Conservation (phyloP, 140 eudicot genomes). For the Eryngium alpinum region DNA sequence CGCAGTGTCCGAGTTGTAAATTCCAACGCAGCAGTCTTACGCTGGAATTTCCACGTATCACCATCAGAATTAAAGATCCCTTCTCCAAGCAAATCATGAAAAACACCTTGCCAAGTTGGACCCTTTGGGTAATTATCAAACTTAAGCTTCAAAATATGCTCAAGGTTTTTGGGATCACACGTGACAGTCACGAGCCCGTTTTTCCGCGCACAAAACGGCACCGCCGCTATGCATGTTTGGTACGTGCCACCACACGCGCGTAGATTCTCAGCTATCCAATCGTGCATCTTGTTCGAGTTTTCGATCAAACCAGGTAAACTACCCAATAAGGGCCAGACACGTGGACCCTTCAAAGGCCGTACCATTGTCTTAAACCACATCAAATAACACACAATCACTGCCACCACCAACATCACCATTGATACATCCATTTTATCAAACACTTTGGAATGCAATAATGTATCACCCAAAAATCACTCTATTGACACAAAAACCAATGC, state of each 20-base stretch:
- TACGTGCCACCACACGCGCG: constrained; percentile 90
- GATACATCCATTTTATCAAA: constrained; percentile 45
- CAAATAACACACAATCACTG: constrained; percentile 37
- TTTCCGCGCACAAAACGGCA: constrained; percentile 75
- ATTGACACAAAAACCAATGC: not conserved
- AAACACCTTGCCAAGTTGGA: constrained; percentile 95
- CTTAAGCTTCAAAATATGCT: constrained; percentile 66
- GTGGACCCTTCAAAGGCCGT: constrained; percentile 62
- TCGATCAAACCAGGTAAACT: constrained; percentile 79
- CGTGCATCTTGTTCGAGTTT: constrained; percentile 78
- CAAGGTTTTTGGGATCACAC: constrained; percentile 82
- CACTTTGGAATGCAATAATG: not conserved
- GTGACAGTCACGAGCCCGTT: constrained; percentile 97
- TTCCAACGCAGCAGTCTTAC: constrained; percentile 94
- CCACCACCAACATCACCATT: constrained; percentile 36
- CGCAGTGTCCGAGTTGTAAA: constrained; percentile 88
- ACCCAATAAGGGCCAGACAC: constrained; percentile 79
- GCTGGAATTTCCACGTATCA: constrained; percentile 97
- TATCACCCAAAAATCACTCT: no score
- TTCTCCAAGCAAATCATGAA: constrained; percentile 77
- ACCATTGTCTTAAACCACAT: constrained; percentile 63
- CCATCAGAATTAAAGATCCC: constrained; percentile 94
- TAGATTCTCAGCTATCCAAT: constrained; percentile 87
- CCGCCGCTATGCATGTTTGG: constrained; percentile 75
- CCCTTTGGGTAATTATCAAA: constrained; percentile 97